A percentile compares a stretch with the other conserved stretches of the same genome.
These are phyloP conservation scores for Protostelium mycophagum DNA, from an alignment of 78 protist genomes.

Conservation along the genomic window DNA sequence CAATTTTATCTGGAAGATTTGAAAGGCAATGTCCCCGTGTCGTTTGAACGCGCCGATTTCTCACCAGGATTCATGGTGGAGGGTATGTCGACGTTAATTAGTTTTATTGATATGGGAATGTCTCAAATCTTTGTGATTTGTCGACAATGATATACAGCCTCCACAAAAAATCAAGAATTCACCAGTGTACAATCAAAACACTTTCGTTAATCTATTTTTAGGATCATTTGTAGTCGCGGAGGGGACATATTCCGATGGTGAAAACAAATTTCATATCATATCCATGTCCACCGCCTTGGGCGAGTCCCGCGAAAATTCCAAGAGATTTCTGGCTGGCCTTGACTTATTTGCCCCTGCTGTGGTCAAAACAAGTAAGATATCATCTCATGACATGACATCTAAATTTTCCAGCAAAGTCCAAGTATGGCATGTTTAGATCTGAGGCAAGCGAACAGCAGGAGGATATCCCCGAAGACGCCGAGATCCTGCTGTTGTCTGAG, in stretches of 20 bases:
- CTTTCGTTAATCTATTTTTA: too few species aligned
- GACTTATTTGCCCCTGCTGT: neutral
- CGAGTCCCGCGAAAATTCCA: neutral
- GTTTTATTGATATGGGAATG: neutral
- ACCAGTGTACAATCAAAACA: too few species aligned
- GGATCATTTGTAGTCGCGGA: neutral
- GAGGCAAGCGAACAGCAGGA: neutral
- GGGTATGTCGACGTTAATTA: neutral
- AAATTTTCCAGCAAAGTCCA: neutral
- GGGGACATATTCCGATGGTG: neutral
- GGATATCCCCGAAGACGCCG: neutral
- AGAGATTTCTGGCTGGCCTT: neutral
- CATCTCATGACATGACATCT: neutral
- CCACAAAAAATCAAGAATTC: too few species aligned
- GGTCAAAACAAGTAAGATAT: neutral
- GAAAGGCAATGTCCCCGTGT: neutral
- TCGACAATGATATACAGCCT: too few species aligned
- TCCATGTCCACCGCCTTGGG: neutral
- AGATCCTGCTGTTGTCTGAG: neutral
- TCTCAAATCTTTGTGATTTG: too few species aligned
- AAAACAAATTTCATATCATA: too few species aligned
- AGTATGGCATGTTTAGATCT: neutral
- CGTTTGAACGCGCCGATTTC: neutral
- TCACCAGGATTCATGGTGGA: neutral
- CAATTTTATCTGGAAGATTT: neutral